These are phyloP conservation scores for Ocimum tenuiflorum DNA, from an alignment of 257 asterid genomes.

Conservation along the genomic window DNA sequence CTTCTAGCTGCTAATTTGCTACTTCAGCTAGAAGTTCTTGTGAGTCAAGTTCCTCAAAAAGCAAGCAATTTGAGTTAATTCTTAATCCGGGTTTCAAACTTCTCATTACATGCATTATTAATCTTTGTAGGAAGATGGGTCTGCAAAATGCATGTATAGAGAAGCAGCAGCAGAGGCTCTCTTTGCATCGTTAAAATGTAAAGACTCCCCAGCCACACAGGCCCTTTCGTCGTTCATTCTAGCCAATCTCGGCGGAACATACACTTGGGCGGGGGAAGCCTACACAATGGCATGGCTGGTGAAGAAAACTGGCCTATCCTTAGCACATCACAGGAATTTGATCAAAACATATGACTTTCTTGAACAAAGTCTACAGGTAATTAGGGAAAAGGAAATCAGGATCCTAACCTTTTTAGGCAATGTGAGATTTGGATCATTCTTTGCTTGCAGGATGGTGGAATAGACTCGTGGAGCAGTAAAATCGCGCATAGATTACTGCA, in stretches of 20 bases:
- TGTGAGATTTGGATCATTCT: constrained; percentile 1
- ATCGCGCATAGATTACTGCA: constrained; percentile 45
- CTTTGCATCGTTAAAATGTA: constrained; percentile 44
- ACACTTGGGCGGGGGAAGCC: constrained; percentile 82
- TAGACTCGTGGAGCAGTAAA: constrained; percentile 75
- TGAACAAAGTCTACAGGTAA: constrained; percentile 62
- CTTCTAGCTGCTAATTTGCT: constrained; percentile 77
- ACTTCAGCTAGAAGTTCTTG: constrained; percentile 72
- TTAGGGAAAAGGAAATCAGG: background rate
- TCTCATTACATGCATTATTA: background rate
- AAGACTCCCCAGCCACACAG: constrained; percentile 40
- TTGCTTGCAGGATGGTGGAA: constrained; percentile 45
- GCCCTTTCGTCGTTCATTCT: constrained; percentile 58
- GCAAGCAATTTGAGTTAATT: background rate
- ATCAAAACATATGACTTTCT: constrained; percentile 63
- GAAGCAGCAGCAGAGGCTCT: constrained; percentile 63
- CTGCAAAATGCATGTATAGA: constrained; percentile 31
- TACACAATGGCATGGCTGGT: constrained; percentile 72
- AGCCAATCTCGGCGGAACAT: constrained; percentile 80
- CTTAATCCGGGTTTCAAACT: background rate
- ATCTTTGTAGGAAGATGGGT: constrained; percentile 61
- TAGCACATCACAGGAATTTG: constrained; percentile 53
- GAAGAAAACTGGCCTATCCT: constrained; percentile 63
- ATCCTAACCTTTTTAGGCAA: background rate
- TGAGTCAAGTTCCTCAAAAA: constrained; percentile 26